Conservation (phyloP, 2,329 filamentous ascomycete genomes). For the Colletotrichum higginsianum region DNA sequence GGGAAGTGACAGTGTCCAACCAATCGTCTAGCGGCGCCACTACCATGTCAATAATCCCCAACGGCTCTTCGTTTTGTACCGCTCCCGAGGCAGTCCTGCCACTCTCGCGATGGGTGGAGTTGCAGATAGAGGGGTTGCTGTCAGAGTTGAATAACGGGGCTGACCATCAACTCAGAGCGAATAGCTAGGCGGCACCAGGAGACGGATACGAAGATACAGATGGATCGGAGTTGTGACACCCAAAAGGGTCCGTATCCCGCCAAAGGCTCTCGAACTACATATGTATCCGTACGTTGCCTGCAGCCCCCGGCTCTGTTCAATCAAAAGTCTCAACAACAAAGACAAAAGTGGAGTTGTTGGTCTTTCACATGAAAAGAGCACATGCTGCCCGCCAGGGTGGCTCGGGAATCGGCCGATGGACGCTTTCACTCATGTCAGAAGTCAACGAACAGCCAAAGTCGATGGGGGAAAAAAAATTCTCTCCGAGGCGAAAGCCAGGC, state of each 20-base stretch:
- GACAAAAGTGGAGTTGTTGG: slow-evolving; percentile 37
- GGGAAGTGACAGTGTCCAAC: background rate
- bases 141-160: background rate
- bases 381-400: slow-evolving; percentile 24
- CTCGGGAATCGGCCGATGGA: slow-evolving; percentile 39
- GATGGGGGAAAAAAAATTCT: slow-evolving; percentile 11
- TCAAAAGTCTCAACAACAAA: slow-evolving; percentile 34
- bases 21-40: background rate
- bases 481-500: background rate
- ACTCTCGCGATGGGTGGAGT: background rate
- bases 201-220: slow-evolving; percentile 31
- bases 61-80: background rate
- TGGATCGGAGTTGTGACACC: slow-evolving; percentile 21
- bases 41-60: background rate
- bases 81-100: background rate
- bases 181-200: slow-evolving; percentile 27
- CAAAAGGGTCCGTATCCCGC: slow-evolving; percentile 6
- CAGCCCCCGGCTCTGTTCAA: slow-evolving; percentile 25
- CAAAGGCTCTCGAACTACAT: background rate
- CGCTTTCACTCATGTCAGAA: slow-evolving; percentile 28
- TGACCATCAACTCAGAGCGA: slow-evolving; percentile 4
- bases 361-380: slow-evolving; percentile 39
- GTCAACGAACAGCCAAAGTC: background rate
- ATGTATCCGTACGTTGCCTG: slow-evolving; percentile 1
- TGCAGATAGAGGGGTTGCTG: background rate